Conservation (phyloP, 129 eudicot genomes). For the Centrapalus pauciflorus region DNA sequence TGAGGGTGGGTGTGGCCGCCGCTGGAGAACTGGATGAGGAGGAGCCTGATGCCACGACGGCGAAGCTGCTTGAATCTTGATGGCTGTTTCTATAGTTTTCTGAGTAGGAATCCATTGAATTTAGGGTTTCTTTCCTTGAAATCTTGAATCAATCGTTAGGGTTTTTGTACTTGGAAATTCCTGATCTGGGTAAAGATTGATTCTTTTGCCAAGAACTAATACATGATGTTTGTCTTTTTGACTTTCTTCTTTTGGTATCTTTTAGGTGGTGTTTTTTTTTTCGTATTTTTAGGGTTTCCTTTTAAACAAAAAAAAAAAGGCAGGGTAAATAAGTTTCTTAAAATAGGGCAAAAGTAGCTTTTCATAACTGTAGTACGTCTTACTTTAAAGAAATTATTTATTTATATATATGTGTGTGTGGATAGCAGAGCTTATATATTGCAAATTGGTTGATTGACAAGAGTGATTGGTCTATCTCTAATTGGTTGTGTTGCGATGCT, state of each 20-base stretch:
- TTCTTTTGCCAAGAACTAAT: conserved; percentile 15
- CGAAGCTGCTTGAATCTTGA: conserved; percentile 12
- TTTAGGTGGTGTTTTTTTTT: neutral
- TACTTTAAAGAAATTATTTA: conserved; percentile 5
- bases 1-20: conserved; percentile 21
- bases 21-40: conserved; percentile 27
- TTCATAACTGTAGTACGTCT: neutral
- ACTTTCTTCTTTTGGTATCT: conserved; percentile 8
- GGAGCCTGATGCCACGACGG: conserved; percentile 19
- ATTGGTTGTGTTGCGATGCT: conserved; percentile 9
- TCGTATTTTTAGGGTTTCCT: conserved; percentile 25
- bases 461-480: neutral
- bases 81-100: neutral
- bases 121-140: conserved; percentile 15
- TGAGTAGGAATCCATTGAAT: conserved; percentile 25
- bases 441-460: neutral
- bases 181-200: conserved; percentile 2
- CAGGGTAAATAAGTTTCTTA: conserved; percentile 5
- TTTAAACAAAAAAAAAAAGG: conserved; percentile 6
- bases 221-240: conserved; percentile 20
- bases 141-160: neutral
- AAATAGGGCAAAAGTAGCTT: conserved; percentile 20
- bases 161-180: neutral
- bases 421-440: neutral
- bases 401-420: neutral